Evolutionary conservation across 495 filamentous ascomycete genomes (phyloP), one percentile per base, ranked within the genome.

Genomic region (Beverwykella pulmonaria): DNA sequence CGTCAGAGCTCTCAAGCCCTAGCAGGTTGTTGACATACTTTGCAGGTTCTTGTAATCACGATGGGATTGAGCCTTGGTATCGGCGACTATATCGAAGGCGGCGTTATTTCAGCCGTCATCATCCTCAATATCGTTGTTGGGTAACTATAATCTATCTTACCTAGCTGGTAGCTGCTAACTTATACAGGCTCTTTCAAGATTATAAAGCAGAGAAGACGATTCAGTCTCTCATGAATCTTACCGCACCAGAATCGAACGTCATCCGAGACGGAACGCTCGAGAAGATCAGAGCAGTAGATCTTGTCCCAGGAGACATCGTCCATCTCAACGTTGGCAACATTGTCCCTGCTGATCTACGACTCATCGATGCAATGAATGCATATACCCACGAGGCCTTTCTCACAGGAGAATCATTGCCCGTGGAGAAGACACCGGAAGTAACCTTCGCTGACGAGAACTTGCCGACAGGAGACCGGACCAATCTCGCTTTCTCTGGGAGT

Each of bases 191-290:
- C 79, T 83, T 83, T 48, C 91, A 95, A 73, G 91, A 95, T 73
- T 92, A 89, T 73, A 83, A 86, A 59, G 91, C 91, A 32, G 91
- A 93, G 74, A 88, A 92, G 78, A 92, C 88, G 63, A 93, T 95
- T 79, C 83, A 92, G 47, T 89, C 90, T 30, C 82, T 95, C 17
- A 80, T 87, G 41, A 83, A 85, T 32, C 81, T 94, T n/a, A 91
- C 89, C 0, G 89, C 91, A 6, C 91, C 91, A 53, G 84, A 85
- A 65, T 91, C 90, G 29, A 84, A 82, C 60, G 91, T 92, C 17
- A 76, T 93, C 4, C 87, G 91, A 46, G 84, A 92, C 72, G 89
- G 91, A 0, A 82, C 81, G 34, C 78, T 85, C 14, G 75, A 79
- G 19, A 83, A 86, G 19, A 81, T 93, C 62, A 86, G 88, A 44